Base-by-base conservation (phyloP, 805 yeast species). In the Myxozyma kluyveri region DNA sequence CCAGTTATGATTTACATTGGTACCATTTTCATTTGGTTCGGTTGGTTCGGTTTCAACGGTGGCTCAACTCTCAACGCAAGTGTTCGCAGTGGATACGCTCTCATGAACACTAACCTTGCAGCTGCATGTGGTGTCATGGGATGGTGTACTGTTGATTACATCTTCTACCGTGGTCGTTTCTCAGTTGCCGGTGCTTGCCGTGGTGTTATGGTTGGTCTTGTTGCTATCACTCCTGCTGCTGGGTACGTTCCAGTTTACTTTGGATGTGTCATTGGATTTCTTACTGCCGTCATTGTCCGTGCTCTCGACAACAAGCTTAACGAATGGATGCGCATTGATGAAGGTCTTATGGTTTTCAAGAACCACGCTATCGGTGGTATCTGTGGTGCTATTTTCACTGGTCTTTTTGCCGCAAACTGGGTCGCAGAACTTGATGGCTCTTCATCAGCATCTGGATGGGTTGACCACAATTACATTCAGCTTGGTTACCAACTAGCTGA, bases 11-110 rank as follows among this genome's bases (percentile, higher is more conserved):
- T 89, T 50, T 96, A 90, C 17, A 72, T 93, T 50, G 99, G 99
- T 50, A 89, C 97, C 14, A 84, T 87, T 4, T 86, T 93, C 75
- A 79, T 93, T 62, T 91, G 97, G 96, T 89, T 93, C 64, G 99
- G 98, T 31, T 93, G 99, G 99, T 89, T 89, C 66, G 97, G 96
- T 31, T 93, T 93, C 81, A 93, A 93, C 78, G 97, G 96, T 71
- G 98, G 98, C 63, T 88, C 96, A 43, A 86, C 97, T 43, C 96
- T 96, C 69, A 85, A 88, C 67, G 87, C 96, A 31, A 73, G 91
- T 55, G 82, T 93, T 68, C 84, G 97, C 73, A 90, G 96, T 50
- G 88, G 88, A 86, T 89, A 89, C 75, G 96, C 97, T 35, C 80
- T 86, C 67, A 85, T 86, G 65, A 89, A 88, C 78, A 91, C 98